Percentiles rank a stretch among this genome's conserved stretches.
These are phyloP conservation scores for Avena sativa DNA, from an alignment of 176 grass and related monocot species.

Conservation along the genomic window DNA sequence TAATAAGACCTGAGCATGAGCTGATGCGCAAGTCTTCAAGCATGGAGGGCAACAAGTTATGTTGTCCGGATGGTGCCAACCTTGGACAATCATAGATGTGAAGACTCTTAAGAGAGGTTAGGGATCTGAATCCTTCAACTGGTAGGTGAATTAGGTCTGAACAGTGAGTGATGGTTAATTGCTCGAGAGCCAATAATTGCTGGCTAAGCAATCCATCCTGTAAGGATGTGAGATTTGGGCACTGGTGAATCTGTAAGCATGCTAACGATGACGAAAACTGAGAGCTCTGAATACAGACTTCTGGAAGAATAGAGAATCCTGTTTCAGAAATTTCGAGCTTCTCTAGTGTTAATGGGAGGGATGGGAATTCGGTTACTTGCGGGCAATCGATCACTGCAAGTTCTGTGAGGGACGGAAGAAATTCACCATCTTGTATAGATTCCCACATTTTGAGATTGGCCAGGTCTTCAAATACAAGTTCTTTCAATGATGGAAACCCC, in stretches of 20 bases:
- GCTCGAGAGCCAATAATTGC: constrained; percentile 44
- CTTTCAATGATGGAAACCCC: constrained; percentile 67
- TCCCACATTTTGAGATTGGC: constrained; percentile 55
- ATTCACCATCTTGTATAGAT: constrained; percentile 38
- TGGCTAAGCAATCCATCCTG: constrained; percentile 56
- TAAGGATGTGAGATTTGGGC: constrained; percentile 67
- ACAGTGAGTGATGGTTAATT: constrained; percentile 60
- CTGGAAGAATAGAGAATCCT: constrained; percentile 60
- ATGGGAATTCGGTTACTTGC: constrained; percentile 51
- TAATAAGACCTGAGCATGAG: constrained; percentile 59
- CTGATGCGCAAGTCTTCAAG: constrained; percentile 71
- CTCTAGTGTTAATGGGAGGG: constrained; percentile 52
- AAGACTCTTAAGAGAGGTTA: constrained; percentile 59
- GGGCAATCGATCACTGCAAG: constrained; percentile 58
- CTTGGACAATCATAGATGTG: constrained; percentile 65
- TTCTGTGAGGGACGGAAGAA: constrained; percentile 62
- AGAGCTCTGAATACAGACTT: constrained; percentile 40
- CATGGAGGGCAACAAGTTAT: constrained; percentile 39
- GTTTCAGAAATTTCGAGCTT: constrained; percentile 68
- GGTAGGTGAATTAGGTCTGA: constrained; percentile 57
- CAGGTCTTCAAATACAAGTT: constrained; percentile 63
- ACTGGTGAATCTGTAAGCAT: constrained; percentile 62
- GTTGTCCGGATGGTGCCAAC: constrained; percentile 40
- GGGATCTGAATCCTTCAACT: constrained; percentile 52
- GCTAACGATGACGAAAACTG: constrained; percentile 39